Base-by-base conservation (phyloP, 164 flowering plant genomes). In the Kalanchoe fedtschenkoi region DNA sequence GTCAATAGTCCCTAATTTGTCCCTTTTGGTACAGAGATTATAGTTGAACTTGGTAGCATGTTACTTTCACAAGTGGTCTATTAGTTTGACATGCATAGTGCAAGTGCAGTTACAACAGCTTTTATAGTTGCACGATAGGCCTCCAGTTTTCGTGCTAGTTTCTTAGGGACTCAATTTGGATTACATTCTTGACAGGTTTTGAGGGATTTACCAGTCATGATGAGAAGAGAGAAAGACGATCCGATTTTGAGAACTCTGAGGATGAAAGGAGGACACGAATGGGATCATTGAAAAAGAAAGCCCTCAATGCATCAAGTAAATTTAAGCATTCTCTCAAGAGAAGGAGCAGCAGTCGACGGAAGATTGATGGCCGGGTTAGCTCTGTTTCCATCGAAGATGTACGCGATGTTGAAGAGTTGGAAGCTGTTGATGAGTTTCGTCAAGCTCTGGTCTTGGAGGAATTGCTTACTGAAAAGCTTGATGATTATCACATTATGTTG, bases 381-480 rank as follows among this genome's bases (percentile, higher is more conserved):
- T 64, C 76, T 28, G 63, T 73, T 42, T 64, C 63, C 34, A 38
- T 73, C 19, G 72, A 65, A 44, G 72, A 72, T 43, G 67, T 69
- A 28, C 70, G 65, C 33, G 72, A 69, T 72, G 69, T 65, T 1
- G 69, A 72, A 58, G 76, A 72, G 42, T 9, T 62, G 22, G 42
- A 66, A 46, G 69, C 67, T 15, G 76, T 72, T 21, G 72, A 69
- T 54, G 72, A 66, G 6, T 66, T 72, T 26, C 76, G 76, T 6
- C 66, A 66, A 41, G 67, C 65, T 11, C 64, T 72, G 43, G 63
- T 72, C 24, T 55, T 53, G 30, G 72, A 69, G 26, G 76, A 68
- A 33, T 35, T 72, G 32, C 68, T 72, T 6, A 69, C 76, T 34
- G 55, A 69, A 3, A 72, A 65, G 47, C 70, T 65, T 37, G 76